Evolutionary conservation across 257 asterid species (phyloP).

Genomic region (Capsicum rhomboideum): DNA sequence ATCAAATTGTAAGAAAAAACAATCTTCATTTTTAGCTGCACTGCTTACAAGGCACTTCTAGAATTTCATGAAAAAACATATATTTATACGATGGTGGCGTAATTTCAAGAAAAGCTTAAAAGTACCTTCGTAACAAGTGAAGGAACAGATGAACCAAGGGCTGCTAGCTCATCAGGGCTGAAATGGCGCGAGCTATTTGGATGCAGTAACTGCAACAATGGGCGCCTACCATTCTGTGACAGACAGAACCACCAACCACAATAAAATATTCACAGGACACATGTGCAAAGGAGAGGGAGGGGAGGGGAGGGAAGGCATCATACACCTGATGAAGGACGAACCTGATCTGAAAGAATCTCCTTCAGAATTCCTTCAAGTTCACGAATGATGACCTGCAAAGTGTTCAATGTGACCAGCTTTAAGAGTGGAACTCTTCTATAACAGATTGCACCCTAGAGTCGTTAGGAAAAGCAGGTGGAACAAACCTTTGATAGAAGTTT

Average conservation of each 20-base stretch:
- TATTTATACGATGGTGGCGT: neutral
- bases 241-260: neutral
- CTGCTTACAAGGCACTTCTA: neutral
- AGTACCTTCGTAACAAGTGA: slow-evolving; percentile 50
- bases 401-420: neutral
- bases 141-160: slow-evolving; percentile 55
- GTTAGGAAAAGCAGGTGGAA: slow-evolving; percentile 3
- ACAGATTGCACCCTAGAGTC: neutral
- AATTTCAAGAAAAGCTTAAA: neutral
- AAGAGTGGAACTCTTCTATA: neutral
- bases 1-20: neutral
- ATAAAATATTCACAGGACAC: neutral
- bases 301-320: neutral
- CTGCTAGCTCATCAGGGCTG: slow-evolving; percentile 51
- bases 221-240: slow-evolving; percentile 68
- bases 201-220: slow-evolving; percentile 76
- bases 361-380: slow-evolving; percentile 52
- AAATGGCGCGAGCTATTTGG: slow-evolving; percentile 74
- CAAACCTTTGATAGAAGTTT: slow-evolving; percentile 84
- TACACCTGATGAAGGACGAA: slow-evolving; percentile 10
- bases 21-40: neutral
- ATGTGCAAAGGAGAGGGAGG: neutral
- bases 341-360: slow-evolving; percentile 82
- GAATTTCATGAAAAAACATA: neutral
- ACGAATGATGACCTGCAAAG: slow-evolving; percentile 54